Conservation (phyloP, 495 filamentous ascomycete species). For the Penicillium cosmopolitanum region DNA sequence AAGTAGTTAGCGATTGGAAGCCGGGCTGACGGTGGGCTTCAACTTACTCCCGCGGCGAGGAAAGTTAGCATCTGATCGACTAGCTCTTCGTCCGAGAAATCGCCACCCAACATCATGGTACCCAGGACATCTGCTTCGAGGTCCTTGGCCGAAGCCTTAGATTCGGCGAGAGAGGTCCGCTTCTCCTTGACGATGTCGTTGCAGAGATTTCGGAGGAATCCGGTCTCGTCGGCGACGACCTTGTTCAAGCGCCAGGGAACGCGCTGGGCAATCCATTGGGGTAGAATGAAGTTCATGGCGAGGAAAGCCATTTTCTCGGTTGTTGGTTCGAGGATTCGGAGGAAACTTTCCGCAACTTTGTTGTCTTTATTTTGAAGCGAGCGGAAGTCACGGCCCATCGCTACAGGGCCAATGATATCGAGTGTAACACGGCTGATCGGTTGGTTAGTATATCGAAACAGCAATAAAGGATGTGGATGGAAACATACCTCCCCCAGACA, state of each 20-base stretch:
- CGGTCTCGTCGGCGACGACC: slow-evolving; percentile 58
- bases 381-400: slow-evolving; percentile 79
- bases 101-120: slow-evolving; percentile 54
- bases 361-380: slow-evolving; percentile 67
- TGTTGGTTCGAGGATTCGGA: slow-evolving; percentile 54
- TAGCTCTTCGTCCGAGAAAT: slow-evolving; percentile 55
- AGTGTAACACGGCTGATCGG: slow-evolving; percentile 66
- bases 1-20: slow-evolving; percentile 17
- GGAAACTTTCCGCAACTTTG: slow-evolving; percentile 69
- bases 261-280: slow-evolving; percentile 48
- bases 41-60: slow-evolving; percentile 49
- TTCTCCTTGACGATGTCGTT: slow-evolving; percentile 70
- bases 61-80: slow-evolving; percentile 61
- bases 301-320: slow-evolving; percentile 52
- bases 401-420: slow-evolving; percentile 84
- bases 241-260: slow-evolving; percentile 72
- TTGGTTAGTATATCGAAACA: neutral
- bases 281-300: slow-evolving; percentile 50
- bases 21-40: neutral
- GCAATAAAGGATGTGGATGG: neutral
- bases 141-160: slow-evolving; percentile 58
- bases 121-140: slow-evolving; percentile 73
- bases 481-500: slow-evolving; percentile 60
- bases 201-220: slow-evolving; percentile 64
- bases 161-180: slow-evolving; percentile 50